A percentile compares a stretch with the other conserved stretches of the same genome.
Evolutionary conservation across 2,329 filamentous ascomycete species (phyloP).

Genomic region (Ophiosphaerella narmari): DNA sequence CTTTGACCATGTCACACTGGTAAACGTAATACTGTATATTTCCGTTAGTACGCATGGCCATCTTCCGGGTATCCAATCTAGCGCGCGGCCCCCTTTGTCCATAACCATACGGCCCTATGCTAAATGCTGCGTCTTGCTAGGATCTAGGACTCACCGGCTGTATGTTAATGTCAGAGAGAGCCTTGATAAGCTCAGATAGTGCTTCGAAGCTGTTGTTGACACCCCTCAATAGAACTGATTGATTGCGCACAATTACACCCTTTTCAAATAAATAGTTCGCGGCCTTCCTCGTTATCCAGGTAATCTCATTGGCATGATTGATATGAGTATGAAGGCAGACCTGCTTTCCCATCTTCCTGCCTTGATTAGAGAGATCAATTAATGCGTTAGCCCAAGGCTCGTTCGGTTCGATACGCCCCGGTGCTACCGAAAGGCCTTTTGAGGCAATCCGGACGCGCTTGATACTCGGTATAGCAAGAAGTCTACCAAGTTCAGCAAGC

Average conservation of each 20-base stretch:
- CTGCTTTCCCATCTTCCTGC: constrained; percentile 60
- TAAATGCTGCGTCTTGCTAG: too few species aligned
- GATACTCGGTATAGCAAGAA: constrained; percentile 63
- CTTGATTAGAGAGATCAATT: constrained; percentile 57
- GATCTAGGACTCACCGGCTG: constrained; percentile 53
- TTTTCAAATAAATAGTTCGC: constrained; percentile 56
- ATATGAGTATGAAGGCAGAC: constrained; percentile 69
- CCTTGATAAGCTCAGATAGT: constrained; percentile 60
- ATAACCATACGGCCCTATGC: too few species aligned
- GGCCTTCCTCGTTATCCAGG: constrained; percentile 62
- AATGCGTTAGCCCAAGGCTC: constrained; percentile 62
- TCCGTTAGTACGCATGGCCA: not conserved
- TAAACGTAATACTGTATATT: constrained; percentile 67
- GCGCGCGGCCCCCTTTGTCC: not conserved
- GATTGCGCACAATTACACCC: constrained; percentile 63
- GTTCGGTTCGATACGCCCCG: constrained; percentile 56
- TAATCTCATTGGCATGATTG: constrained; percentile 66
- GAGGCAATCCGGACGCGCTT: constrained; percentile 65
- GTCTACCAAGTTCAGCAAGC: constrained; percentile 28
- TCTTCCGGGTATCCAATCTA: not conserved
- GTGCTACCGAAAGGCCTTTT: constrained; percentile 65
- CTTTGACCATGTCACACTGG: constrained; percentile 66
- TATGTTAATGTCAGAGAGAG: constrained; percentile 61
- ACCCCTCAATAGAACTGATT: constrained; percentile 63
- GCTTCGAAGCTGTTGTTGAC: constrained; percentile 62